Evolutionary conservation across 306 rosid species (phyloP).

Genomic region (Oemleria cerasiformis): DNA sequence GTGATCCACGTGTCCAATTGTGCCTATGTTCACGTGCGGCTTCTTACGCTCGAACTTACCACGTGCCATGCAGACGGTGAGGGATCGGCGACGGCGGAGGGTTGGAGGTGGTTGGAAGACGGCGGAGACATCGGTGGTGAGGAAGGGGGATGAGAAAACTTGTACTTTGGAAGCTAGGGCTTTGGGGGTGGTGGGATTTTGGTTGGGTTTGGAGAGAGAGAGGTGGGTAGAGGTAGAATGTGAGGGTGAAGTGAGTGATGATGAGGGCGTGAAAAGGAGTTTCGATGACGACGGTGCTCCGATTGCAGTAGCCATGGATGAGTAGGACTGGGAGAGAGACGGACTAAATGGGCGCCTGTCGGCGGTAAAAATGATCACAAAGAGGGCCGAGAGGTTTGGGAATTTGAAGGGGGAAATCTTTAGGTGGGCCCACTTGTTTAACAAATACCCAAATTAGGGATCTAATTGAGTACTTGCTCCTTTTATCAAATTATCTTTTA

Average conservation of each 20-base stretch:
- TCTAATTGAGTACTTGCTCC: too few relatives aligned
- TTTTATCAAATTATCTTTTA: too few relatives aligned
- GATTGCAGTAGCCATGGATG: slow-evolving; percentile 20
- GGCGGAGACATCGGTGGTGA: background rate
- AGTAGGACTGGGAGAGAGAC: background rate
- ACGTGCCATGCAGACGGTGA: slow-evolving; percentile 26
- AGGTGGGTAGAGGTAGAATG: slow-evolving; percentile 6
- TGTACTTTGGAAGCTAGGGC: background rate
- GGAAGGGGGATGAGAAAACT: background rate
- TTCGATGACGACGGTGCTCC: slow-evolving; percentile 19
- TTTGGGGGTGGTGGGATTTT: background rate
- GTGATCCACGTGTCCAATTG: slow-evolving; percentile 37
- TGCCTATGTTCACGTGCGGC: slow-evolving; percentile 39
- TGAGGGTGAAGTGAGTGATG: background rate
- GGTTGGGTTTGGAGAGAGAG: slow-evolving; percentile 13
- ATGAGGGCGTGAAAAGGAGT: slow-evolving; percentile 4
- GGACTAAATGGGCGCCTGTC: background rate
- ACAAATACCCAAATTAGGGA: background rate
- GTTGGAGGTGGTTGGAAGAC: background rate
- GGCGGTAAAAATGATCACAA: background rate
- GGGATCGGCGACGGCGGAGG: background rate
- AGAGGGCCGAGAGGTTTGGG: background rate
- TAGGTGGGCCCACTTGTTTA: background rate
- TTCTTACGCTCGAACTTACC: slow-evolving; percentile 40
- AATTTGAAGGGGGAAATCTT: background rate